A percentile compares a stretch with the other conserved stretches of the same genome.
phyloP scores from a whole-genome alignment of 768 basidiomycete species.

The Boletus rufocinnamomeus region DNA sequence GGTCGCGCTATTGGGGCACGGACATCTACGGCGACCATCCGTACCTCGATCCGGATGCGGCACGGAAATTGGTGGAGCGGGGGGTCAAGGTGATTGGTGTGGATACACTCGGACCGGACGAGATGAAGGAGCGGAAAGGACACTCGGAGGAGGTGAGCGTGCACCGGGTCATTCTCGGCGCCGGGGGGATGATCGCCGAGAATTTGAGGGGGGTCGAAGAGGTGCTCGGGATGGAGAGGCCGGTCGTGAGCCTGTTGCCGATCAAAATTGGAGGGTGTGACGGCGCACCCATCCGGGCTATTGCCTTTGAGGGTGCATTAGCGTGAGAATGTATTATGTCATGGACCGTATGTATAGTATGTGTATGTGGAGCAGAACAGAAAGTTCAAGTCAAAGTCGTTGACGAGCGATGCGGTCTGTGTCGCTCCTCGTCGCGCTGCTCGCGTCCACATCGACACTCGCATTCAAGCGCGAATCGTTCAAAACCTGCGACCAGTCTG shows the following conservation, averaged over 20 bases:
- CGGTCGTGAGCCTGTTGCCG: slow-evolving; percentile 56
- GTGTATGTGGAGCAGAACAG: too few relatives aligned
- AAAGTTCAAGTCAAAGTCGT: not conserved
- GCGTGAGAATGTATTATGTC: slow-evolving; percentile 22
- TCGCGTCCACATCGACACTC: slow-evolving; percentile 36
- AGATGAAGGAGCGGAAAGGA: slow-evolving; percentile 20
- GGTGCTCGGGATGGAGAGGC: slow-evolving; percentile 37
- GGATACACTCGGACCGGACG: slow-evolving; percentile 68
- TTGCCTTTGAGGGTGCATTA: slow-evolving; percentile 38
- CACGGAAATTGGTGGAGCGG: slow-evolving; percentile 45
- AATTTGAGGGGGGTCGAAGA: slow-evolving; percentile 60
- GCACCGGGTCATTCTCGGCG: slow-evolving; percentile 60
- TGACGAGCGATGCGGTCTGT: slow-evolving; percentile 21
- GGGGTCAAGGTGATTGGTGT: slow-evolving; percentile 61
- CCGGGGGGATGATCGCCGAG: slow-evolving; percentile 67
- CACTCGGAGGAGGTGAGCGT: slow-evolving; percentile 25
- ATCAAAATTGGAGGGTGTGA: slow-evolving; percentile 59
- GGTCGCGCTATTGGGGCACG: slow-evolving; percentile 56
- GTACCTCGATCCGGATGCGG: slow-evolving; percentile 53
- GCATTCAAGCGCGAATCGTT: slow-evolving; percentile 85
- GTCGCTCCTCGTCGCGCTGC: slow-evolving; percentile 36
- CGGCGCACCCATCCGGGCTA: slow-evolving; percentile 67
- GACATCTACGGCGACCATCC: slow-evolving; percentile 58
- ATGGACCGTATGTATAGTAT: not conserved
- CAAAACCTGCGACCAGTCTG: slow-evolving; percentile 92